Percentiles rank a stretch among this genome's conserved stretches.
Conservation (phyloP, 2,329 filamentous ascomycete genomes). For the Dactylellina sp. region DNA sequence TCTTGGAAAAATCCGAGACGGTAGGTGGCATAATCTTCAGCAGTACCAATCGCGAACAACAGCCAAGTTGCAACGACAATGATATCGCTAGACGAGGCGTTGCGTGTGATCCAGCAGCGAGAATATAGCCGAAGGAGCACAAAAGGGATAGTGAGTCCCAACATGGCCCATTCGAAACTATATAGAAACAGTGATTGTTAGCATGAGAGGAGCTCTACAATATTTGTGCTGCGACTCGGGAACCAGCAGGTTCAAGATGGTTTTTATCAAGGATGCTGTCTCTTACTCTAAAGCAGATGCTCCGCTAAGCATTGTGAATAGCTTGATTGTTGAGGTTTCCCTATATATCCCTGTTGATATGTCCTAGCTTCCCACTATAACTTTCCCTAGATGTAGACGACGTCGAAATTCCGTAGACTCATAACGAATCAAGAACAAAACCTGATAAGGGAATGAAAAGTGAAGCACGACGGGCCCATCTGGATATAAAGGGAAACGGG, state of each 20-base stretch:
- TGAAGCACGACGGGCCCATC: slow-evolving; percentile 16
- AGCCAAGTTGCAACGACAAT: slow-evolving; percentile 48
- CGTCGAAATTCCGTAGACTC: slow-evolving; percentile 27
- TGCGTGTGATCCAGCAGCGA: slow-evolving; percentile 56
- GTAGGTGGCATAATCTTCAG: slow-evolving; percentile 43
- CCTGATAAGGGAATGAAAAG: slow-evolving; percentile 24
- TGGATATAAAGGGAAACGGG: slow-evolving; percentile 46
- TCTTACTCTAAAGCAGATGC: slow-evolving; percentile 50
- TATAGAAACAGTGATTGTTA: slow-evolving; percentile 20
- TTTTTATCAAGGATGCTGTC: slow-evolving; percentile 6
- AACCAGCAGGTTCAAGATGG: slow-evolving; percentile 18
- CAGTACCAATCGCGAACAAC: slow-evolving; percentile 50
- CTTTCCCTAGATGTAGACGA: slow-evolving; percentile 23
- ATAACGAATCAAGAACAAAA: slow-evolving; percentile 34
- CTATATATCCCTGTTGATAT: slow-evolving; percentile 31
- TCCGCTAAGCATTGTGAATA: slow-evolving; percentile 55
- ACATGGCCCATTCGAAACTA: slow-evolving; percentile 56
- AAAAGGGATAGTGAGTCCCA: slow-evolving; percentile 56
- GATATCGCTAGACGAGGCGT: slow-evolving; percentile 52
- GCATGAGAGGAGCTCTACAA: slow-evolving; percentile 18
- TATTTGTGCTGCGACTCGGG: slow-evolving; percentile 32
- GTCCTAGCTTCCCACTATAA: slow-evolving; percentile 21
- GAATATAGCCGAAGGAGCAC: slow-evolving; percentile 56
- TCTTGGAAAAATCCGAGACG: slow-evolving; percentile 40
- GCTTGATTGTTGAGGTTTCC: slow-evolving; percentile 46